These are phyloP conservation scores for Fragaria ananassa DNA, from an alignment of 306 rosid genomes.

Conservation along the genomic window DNA sequence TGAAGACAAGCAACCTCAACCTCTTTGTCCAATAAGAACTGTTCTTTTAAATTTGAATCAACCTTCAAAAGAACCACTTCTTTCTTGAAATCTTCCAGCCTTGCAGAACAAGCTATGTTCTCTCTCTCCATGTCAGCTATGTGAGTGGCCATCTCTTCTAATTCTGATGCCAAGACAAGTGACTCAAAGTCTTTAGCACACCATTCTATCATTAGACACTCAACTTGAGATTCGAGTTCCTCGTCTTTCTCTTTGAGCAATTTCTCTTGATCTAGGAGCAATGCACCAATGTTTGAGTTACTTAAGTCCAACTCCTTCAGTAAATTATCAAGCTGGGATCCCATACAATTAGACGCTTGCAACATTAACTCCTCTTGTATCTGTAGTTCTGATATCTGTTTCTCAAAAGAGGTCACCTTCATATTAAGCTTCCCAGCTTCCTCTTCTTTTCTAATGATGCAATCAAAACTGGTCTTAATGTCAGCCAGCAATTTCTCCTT, in stretches of 20 bases:
- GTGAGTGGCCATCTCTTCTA: constrained; percentile 38
- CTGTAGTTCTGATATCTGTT: constrained; percentile 67
- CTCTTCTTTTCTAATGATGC: constrained; percentile 66
- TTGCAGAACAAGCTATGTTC: constrained; percentile 25
- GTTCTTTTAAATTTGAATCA: constrained; percentile 45
- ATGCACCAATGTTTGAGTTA: constrained; percentile 41
- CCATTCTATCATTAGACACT: constrained; percentile 49
- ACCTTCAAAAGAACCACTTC: constrained; percentile 47
- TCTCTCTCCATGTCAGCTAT: constrained; percentile 49
- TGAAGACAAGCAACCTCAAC: constrained; percentile 43
- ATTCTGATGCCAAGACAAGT: constrained; percentile 48
- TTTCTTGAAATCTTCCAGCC: constrained; percentile 53
- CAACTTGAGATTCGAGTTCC: constrained; percentile 54
- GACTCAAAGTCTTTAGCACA: constrained; percentile 67
- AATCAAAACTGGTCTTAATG: constrained; percentile 71
- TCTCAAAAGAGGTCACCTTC: constrained; percentile 58
- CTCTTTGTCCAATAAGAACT: constrained; percentile 47
- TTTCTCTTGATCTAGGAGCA: constrained; percentile 64
- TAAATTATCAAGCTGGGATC: constrained; percentile 66
- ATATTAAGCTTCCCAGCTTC: constrained; percentile 62
- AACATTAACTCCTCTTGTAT: constrained; percentile 82
- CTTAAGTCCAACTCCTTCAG: constrained; percentile 68
- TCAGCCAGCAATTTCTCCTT: constrained; percentile 78
- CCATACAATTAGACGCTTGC: constrained; percentile 76
- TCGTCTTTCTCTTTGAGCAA: constrained; percentile 45